Base-by-base conservation (phyloP, 306 rosid species). In the Lathyrus aphaca region DNA sequence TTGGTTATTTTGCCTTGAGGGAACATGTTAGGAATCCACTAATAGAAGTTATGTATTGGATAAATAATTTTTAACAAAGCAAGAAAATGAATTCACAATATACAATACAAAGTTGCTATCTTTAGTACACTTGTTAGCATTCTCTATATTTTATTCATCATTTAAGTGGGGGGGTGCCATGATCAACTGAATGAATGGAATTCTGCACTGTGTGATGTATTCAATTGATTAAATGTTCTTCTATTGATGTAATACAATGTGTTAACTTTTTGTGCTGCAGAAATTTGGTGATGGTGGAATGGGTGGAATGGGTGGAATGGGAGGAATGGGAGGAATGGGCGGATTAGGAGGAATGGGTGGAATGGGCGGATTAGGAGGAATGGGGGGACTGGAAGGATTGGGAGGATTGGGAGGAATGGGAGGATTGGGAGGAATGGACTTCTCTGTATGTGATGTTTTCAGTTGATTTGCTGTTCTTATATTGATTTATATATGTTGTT, bases 361-460 rank as follows among this genome's bases (percentile, higher is more conserved):
- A 1, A 39, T 85, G 82, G 86, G 86, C 8, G 75, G 67, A 7
- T 2, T 70, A 15, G 75, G 67, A 29, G 73, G 59, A 1, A 2
- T 66, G 13, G 71, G 71, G 1, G 71, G 70, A 8, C 0, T 59
- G 23, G 64, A 13, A 0, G 64, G 65, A 3, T 2, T 65, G 15
- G 70, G 3, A 14, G 69, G 71, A 2, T 0, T 64, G 17, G 69
- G 69, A 43, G 69, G 69, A 4, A 43, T 64, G 69, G 69, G 8
- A 44, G 75, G 67, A 17, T 2, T 88, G 73, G 97, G 91, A 49
- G 98, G 95, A 44, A 91, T 94, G 99, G 99, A 94, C 77, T 91
- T 94, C 83, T 94, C 95, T 80, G 99, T 94, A 82, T 66, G 99
- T 77, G 62, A 56, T 6, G 15, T 59, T 69, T 56, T 49, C 25